Evolutionary conservation across 768 basidiomycete species (phyloP), one percentile per base, ranked within the genome.

Genomic region (Mycena belliarum): DNA sequence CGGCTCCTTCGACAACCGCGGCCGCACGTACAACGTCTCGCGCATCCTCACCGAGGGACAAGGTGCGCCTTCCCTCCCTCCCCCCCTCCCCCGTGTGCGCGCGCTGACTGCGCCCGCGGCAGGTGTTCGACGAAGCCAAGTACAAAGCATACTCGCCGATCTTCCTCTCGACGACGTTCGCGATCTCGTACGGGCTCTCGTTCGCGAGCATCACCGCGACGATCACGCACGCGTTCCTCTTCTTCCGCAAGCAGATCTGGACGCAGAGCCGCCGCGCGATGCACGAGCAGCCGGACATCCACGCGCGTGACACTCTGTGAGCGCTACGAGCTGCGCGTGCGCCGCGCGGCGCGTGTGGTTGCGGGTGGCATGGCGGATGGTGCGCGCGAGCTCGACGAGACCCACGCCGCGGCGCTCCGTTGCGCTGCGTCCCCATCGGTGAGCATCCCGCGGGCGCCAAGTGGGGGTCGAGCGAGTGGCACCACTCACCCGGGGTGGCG

Each of bases 191-290:
- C 32, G 61, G 87, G 24, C 76, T 93, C 10, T 88, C 87, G 18
- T 94, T 95, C 61, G 91, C 91, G 2, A 80, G 83, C 24, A 87
- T 93, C 70, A 89, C 91, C 0, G 81, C 91, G 2, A 88, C 88
- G 4, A 69, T 91, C 60, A 82, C 79, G 23, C 93, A 94, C 64
- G 83, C 89, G 1, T 71, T 76, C 69, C 75, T 93, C 35, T 91
- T 82, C 73, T 90, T 85, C 80, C 84, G 89, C 65, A 88, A 90
- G 68, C 88, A 91, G 68, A 89, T 93, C 54, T 87, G 83, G 85
- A 73, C 70, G 0, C 90, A 92, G 69, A 73, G 84, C 25, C 84
- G 85, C 44, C 82, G 86, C 49, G 81, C 90, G 15, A 82, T 92
- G 73, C 72, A 80, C 49, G 92, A 93, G 65, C 89, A 93, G 66